These are phyloP conservation scores for Secale cereale DNA, from an alignment of 176 grass and related monocot genomes.

Conservation along the genomic window DNA sequence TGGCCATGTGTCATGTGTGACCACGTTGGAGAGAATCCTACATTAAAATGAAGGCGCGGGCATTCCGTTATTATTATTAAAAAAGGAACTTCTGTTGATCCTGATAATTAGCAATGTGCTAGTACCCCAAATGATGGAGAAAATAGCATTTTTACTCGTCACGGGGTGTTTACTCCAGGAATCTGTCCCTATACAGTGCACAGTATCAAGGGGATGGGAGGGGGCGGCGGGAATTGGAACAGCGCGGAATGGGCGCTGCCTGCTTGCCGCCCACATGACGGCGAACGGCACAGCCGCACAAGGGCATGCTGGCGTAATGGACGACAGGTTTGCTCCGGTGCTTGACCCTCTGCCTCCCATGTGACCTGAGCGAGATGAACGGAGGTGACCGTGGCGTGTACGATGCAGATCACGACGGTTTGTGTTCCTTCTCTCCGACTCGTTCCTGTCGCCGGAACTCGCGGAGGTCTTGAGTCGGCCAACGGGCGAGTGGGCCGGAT, in stretches of 20 bases:
- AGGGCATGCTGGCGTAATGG: neutral
- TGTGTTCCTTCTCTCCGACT: neutral
- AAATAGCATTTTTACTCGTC: neutral
- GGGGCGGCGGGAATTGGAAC: neutral
- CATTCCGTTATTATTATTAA: neutral
- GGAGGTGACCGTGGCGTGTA: neutral
- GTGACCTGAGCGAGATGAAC: neutral
- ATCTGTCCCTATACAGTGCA: neutral
- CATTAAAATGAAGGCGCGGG: neutral
- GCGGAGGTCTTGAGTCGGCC: neutral
- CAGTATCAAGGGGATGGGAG: neutral
- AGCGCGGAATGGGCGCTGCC: neutral
- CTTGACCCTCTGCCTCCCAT: constrained; percentile 12
- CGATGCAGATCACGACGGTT: neutral
- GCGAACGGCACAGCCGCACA: neutral
- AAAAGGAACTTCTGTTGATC: neutral
- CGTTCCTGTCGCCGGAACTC: neutral
- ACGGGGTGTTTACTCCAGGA: neutral
- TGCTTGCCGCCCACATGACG: neutral
- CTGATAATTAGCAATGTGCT: neutral
- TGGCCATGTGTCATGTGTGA: constrained; percentile 6
- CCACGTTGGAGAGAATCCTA: neutral
- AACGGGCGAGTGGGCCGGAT: neutral
- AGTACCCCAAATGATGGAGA: neutral
- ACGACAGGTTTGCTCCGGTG: neutral